Percentiles rank a stretch among this genome's conserved stretches.
Evolutionary conservation across 371 early-diverging fungal species (phyloP).

Genomic region (Enterocytospora artemiae): DNA sequence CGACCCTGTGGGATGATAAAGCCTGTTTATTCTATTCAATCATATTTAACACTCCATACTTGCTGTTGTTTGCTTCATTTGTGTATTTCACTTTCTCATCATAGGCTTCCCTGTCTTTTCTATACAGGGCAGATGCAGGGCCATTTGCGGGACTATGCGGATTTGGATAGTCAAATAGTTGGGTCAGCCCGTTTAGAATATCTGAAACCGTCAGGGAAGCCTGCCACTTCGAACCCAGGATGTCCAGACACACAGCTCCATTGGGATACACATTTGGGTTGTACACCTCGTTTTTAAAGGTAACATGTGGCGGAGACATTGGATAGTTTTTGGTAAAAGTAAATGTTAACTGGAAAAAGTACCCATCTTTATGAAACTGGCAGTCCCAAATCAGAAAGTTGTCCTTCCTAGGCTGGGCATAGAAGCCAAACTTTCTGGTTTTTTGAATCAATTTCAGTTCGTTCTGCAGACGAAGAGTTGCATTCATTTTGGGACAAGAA

Average conservation of each 20-base stretch:
- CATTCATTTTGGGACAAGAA: slow-evolving; percentile 36
- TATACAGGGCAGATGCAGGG: slow-evolving; percentile 41
- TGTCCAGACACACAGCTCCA: slow-evolving; percentile 54
- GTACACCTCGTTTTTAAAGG: slow-evolving; percentile 46
- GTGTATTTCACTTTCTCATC: slow-evolving; percentile 31
- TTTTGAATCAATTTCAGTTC: slow-evolving; percentile 45
- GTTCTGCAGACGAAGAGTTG: slow-evolving; percentile 36
- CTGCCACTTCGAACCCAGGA: slow-evolving; percentile 53
- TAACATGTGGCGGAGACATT: slow-evolving; percentile 45
- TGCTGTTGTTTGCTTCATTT: slow-evolving; percentile 11
- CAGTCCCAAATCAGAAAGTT: slow-evolving; percentile 41
- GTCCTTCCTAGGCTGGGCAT: slow-evolving; percentile 39
- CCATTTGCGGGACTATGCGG: slow-evolving; percentile 55
- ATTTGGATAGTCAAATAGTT: slow-evolving; percentile 56
- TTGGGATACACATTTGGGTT: slow-evolving; percentile 57
- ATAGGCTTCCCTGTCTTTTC: slow-evolving; percentile 28
- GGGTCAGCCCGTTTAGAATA: slow-evolving; percentile 48
- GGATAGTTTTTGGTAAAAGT: slow-evolving; percentile 53
- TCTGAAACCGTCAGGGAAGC: slow-evolving; percentile 50
- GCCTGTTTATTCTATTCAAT: too few relatives aligned
- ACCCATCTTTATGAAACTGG: slow-evolving; percentile 41
- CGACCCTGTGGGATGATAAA: too few relatives aligned
- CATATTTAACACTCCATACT: not conserved
- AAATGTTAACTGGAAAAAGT: slow-evolving; percentile 15
- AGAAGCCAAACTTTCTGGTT: slow-evolving; percentile 27